Conservation (phyloP, 1,139 yeast genomes). For the Taiozyma sp. region DNA sequence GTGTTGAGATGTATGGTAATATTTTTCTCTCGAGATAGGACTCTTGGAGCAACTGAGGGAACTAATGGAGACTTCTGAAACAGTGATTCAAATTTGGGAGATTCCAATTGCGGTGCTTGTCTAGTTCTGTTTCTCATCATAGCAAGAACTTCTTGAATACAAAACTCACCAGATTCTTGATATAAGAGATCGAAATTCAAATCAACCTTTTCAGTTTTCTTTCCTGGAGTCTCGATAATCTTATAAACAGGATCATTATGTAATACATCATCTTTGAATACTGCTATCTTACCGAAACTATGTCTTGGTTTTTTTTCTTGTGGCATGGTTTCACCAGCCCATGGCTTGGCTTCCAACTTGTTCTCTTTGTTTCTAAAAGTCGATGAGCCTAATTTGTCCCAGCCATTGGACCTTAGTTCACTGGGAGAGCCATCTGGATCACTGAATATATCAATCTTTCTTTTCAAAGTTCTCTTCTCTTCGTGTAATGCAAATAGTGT, state of each 20-base stretch:
- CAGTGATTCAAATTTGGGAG: conserved; percentile 6
- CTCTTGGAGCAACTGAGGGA: neutral
- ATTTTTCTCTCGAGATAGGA: conserved; percentile 3
- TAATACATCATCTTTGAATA: conserved; percentile 42
- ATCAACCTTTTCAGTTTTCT: conserved; percentile 59
- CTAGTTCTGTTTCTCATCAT: conserved; percentile 21
- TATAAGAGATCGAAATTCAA: conserved; percentile 58
- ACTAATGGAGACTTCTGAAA: conserved; percentile 1
- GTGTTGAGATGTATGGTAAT: conserved; percentile 18
- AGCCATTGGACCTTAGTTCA: conserved; percentile 26
- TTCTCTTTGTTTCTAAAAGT: conserved; percentile 64
- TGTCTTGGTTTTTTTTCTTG: conserved; percentile 28
- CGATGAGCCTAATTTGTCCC: conserved; percentile 51
- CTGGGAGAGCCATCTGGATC: conserved; percentile 13
- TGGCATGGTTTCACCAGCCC: conserved; percentile 59
- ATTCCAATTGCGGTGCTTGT: neutral
- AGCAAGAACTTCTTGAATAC: conserved; percentile 63
- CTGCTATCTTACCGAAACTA: conserved; percentile 30
- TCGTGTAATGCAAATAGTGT: conserved; percentile 27
- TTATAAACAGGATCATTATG: conserved; percentile 36
- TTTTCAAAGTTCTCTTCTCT: conserved; percentile 12
- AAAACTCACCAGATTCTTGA: conserved; percentile 46
- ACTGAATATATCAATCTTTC: conserved; percentile 19
- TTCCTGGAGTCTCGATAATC: conserved; percentile 50
- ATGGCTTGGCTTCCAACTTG: conserved; percentile 47